Evolutionary conservation across 139 green algal species (phyloP), one percentile per base, ranked within the genome.

Genomic region (Micractinium conductrix): DNA sequence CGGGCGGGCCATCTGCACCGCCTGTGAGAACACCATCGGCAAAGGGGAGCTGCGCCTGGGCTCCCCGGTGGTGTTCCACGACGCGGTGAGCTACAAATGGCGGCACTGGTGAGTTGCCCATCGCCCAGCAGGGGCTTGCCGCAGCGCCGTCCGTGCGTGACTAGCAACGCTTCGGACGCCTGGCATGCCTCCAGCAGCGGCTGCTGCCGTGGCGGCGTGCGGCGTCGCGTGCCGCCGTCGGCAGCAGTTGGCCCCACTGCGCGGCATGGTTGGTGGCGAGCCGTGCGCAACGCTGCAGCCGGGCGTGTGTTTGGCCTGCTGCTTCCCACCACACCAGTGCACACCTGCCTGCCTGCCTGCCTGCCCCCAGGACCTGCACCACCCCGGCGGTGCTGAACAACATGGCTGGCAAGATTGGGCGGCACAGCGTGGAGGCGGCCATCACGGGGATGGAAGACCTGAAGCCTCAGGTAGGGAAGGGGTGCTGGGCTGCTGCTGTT

Each of bases 351-450:
- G 48, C 48, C 48, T 58, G 14, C 48, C 48, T 58, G 48, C 48
- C 48, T 21, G 26, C 53, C 70, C 9, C 42, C 65, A 72, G 65
- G 65, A 19, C n/a, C 33, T 72, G 65, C 65, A 72, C 37, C 33
- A 72, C 65, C 10, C 10, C 4, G 10, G 8, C 7, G 26, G 70
- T 78, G 70, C 70, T 78, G 70, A 38, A 78, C 28, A 78, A 78
- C 70, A 78, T 78, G 42, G 42, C 42, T 8, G 70, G 70, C 70
- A 78, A 78, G 70, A 28, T 78, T 40, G 70, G 28, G 70, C 70
- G 70, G 42, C 70, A 78, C 70, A 28, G 70, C 42, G 21, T 28
- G 16, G 70, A 78, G 2, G 42, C 28, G 9, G 70, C 70, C 21
- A n/a, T 78, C 28, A 16, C 4, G 26, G 70, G 70, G 70, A 21